Conservation (phyloP, 768 basidiomycete genomes). For the Stropharia rugosoannulata region DNA sequence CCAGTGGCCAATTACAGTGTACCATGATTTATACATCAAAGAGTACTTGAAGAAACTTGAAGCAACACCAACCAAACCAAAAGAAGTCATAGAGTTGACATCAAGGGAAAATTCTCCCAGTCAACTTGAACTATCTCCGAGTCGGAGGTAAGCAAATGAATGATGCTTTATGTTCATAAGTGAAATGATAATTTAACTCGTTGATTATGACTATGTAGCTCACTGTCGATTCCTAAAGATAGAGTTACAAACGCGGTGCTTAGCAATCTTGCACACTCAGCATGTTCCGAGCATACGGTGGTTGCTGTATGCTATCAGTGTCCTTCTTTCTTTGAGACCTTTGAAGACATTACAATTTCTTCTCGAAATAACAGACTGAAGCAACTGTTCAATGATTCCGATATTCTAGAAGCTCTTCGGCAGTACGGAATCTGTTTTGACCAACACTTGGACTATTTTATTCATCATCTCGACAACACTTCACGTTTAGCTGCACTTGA, state of each 20-base stretch:
- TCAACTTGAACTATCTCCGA: background rate
- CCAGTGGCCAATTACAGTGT: slow-evolving; percentile 6
- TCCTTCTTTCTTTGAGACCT: background rate
- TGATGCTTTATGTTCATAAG: background rate
- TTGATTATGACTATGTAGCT: background rate
- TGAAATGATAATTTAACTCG: background rate
- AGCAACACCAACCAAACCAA: background rate
- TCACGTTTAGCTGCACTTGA: slow-evolving; percentile 7
- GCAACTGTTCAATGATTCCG: background rate
- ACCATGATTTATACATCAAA: background rate
- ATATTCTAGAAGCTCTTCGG: slow-evolving; percentile 1
- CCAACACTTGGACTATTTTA: slow-evolving; percentile 11
- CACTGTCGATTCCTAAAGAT: background rate
- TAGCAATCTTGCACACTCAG: background rate
- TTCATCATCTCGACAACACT: slow-evolving; percentile 5
- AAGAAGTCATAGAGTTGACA: background rate
- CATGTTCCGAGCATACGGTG: background rate
- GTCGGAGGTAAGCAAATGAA: background rate
- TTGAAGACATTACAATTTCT: background rate
- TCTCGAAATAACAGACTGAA: slow-evolving; percentile 5
- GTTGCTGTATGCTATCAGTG: slow-evolving; percentile 7
- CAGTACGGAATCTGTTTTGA: slow-evolving; percentile 14
- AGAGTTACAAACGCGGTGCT: background rate
- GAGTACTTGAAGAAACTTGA: background rate
- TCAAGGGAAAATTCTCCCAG: background rate